Base-by-base conservation (phyloP, 805 yeast species). In the Lipomyces lipofer region DNA sequence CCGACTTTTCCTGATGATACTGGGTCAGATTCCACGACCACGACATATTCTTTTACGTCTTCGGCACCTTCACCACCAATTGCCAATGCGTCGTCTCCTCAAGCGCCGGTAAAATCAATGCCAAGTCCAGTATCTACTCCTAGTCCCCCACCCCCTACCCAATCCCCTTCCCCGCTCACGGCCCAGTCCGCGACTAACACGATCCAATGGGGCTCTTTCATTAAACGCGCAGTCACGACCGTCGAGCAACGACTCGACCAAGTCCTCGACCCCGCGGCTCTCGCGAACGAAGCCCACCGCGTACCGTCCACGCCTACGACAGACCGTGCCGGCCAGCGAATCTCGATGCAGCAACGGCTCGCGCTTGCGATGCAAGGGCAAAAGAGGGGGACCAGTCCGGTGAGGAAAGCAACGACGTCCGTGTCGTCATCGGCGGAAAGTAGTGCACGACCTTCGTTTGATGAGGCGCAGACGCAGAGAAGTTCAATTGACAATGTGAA, bases 281-380 rank as follows among this genome's bases (percentile, higher is more conserved):
- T 47, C 12, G 40, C 51, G 3, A 10, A 43, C 13, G 58, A 54
- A 1, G 47, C 36, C 7, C 38, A 45, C 15, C n/a, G 2, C 3
- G 33, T 25, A 9, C 45, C 45, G 2, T 12, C 15, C 6, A 42
- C 28, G 6, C 51, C 45, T 8, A 46, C 49, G 19, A 19, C 47
- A 29, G 46, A 43, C 7, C 24, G 27, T 4, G 56, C 35, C 75
- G 91, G 58, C 71, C 40, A 46, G 19, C 52, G 65, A 6, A 50
- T 88, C 17, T 83, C 96, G 0, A 74, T 92, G 62, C 95, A 88
- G 64, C 96, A 91, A 64, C 76, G 97, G 57, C 75, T 91, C 49
- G 95, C 94, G 1, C 27, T 59, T 19, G 62, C 63, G 13, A 51
- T 59, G 60, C 60, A 55, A 40, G 52, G 49, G 24, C 60, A 52